A percentile compares a stretch with the other conserved stretches of the same genome.
Evolutionary conservation across 768 basidiomycete genomes (phyloP).

Genomic region (Russula abietina): DNA sequence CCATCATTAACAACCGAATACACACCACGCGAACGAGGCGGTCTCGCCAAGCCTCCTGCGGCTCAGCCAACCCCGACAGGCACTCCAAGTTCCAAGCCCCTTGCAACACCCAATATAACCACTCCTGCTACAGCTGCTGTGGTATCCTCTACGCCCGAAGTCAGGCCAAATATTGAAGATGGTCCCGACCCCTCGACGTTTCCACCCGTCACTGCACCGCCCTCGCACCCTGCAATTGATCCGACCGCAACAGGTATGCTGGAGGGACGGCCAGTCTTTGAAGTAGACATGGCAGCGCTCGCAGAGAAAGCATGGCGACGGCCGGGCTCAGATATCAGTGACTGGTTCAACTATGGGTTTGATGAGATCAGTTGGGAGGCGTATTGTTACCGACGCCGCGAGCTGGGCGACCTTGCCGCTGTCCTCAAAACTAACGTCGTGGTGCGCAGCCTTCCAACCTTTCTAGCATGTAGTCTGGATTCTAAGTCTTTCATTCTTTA

Average conservation of each 20-base stretch:
- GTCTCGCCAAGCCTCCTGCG: slow-evolving; percentile 34
- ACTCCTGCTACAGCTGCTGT: slow-evolving; percentile 17
- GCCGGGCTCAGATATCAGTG: slow-evolving; percentile 87
- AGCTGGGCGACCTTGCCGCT: slow-evolving; percentile 71
- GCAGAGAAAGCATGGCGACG: slow-evolving; percentile 86
- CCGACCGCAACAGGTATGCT: slow-evolving; percentile 57
- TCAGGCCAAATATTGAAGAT: slow-evolving; percentile 34
- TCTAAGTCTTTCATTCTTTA: neutral
- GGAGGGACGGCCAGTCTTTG: slow-evolving; percentile 75
- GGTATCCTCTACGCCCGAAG: slow-evolving; percentile 1
- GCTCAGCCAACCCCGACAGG: slow-evolving; percentile 26
- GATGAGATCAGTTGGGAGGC: slow-evolving; percentile 95
- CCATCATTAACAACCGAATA: slow-evolving; percentile 78
- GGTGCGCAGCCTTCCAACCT: slow-evolving; percentile 42
- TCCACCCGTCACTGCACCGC: slow-evolving; percentile 62
- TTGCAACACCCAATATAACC: slow-evolving; percentile 17
- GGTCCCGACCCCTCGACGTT: slow-evolving; percentile 60
- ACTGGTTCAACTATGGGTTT: slow-evolving; percentile 99
- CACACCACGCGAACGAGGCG: slow-evolving; percentile 62
- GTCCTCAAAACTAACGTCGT: slow-evolving; percentile 80
- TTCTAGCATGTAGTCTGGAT: neutral
- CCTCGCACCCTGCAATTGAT: slow-evolving; percentile 76
- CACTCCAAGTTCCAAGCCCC: slow-evolving; percentile 21
- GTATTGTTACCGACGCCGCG: slow-evolving; percentile 79
- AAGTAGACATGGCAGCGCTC: slow-evolving; percentile 71